Evolutionary conservation across 257 asterid species (phyloP).

Genomic region (Plectranthus barbatus): DNA sequence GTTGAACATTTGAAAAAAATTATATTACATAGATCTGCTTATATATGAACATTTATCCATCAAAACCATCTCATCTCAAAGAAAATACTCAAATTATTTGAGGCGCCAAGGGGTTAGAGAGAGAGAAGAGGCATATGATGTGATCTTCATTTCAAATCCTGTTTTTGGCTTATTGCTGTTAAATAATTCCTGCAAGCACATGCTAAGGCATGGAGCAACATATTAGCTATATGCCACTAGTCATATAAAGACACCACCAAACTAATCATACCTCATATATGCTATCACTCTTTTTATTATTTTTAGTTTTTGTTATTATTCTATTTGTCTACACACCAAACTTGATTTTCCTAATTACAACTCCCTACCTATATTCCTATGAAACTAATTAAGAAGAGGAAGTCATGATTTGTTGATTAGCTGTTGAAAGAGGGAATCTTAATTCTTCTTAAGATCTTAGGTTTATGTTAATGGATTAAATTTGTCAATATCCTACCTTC

Average conservation of each 20-base stretch:
- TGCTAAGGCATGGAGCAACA: slow-evolving; percentile 45
- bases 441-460: slow-evolving; percentile 5
- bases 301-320: not conserved
- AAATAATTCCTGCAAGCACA: slow-evolving; percentile 32
- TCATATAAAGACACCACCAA: slow-evolving; percentile 31
- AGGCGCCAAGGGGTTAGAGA: no score
- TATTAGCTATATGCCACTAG: slow-evolving; percentile 16
- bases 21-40: no score
- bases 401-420: slow-evolving; percentile 3
- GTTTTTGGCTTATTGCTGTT: slow-evolving; percentile 22
- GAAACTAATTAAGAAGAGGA: not conserved
- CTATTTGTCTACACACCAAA: slow-evolving; percentile 16
- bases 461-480: not conserved
- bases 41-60: no score
- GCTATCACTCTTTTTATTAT: slow-evolving; percentile 17
- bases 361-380: not conserved
- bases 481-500: slow-evolving; percentile 13
- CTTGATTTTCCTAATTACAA: not conserved
- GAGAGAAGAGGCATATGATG: slow-evolving; percentile 2
- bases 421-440: slow-evolving; percentile 16
- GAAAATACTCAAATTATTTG: no score
- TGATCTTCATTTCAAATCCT: slow-evolving; percentile 15
- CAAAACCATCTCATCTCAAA: no score
- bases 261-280: slow-evolving; percentile 21
- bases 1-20: no score